These are phyloP conservation scores for Hypocreales sp. DNA, from an alignment of 2,329 filamentous ascomycete genomes.

Conservation along the genomic window DNA sequence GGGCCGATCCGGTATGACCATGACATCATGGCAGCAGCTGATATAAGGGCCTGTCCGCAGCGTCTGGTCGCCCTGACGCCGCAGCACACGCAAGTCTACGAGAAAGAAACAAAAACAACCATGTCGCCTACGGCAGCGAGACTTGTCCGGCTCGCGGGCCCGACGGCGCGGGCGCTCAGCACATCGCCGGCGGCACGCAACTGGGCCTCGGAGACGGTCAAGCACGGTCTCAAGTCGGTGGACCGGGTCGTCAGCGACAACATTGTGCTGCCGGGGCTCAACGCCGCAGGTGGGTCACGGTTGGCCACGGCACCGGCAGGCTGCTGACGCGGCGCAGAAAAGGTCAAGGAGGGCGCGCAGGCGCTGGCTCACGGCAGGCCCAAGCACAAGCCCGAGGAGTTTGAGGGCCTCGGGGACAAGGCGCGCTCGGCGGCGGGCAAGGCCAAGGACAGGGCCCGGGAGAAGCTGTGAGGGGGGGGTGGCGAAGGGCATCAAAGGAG, in stretches of 20 bases:
- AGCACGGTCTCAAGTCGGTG: constrained; percentile 43
- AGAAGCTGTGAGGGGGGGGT: too few relatives aligned
- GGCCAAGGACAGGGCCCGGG: constrained; percentile 26
- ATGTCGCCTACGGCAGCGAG: constrained; percentile 41
- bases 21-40: constrained; percentile 2
- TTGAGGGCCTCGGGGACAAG: constrained; percentile 21
- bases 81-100: too few relatives aligned
- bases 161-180: constrained; percentile 34
- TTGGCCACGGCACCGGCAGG: constrained; percentile 19
- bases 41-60: too few relatives aligned
- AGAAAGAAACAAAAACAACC: too few relatives aligned
- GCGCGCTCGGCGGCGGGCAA: constrained; percentile 24
- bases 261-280: constrained; percentile 45
- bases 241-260: constrained; percentile 46
- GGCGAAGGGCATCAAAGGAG: too few relatives aligned
- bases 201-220: constrained; percentile 35
- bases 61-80: too few relatives aligned
- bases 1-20: neutral
- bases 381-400: constrained; percentile 19
- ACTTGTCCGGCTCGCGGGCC: constrained; percentile 24
- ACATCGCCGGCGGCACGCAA: constrained; percentile 29
- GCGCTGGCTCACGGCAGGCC: too few relatives aligned
- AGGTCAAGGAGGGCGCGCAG: too few relatives aligned
- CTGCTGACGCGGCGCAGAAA: too few relatives aligned
- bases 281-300: constrained; percentile 39